Conservation (phyloP, 331 rosid genomes). For the Stylosanthes scabra region DNA sequence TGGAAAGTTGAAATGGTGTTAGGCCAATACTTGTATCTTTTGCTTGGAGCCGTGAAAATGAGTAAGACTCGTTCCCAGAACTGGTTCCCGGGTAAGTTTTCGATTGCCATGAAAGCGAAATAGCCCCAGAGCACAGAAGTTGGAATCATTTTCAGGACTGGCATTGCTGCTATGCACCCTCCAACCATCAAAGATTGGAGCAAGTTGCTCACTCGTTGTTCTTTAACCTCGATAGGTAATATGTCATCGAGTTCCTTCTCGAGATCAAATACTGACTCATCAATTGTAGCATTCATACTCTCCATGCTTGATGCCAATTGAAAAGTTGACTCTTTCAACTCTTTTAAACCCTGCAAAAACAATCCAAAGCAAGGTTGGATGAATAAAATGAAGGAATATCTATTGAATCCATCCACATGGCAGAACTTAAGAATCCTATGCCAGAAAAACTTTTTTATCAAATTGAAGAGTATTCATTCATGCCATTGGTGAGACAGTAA, state of each 20-base stretch:
- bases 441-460: not conserved
- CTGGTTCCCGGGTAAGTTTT: slow-evolving; percentile 85
- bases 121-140: slow-evolving; percentile 84
- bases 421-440: slow-evolving; percentile 1
- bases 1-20: slow-evolving; percentile 10
- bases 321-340: slow-evolving; percentile 66
- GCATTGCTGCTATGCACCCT: slow-evolving; percentile 80
- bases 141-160: slow-evolving; percentile 76
- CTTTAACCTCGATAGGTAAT: slow-evolving; percentile 82
- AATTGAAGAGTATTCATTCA: not conserved
- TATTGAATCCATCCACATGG: slow-evolving; percentile 5
- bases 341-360: slow-evolving; percentile 60
- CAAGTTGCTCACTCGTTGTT: slow-evolving; percentile 81
- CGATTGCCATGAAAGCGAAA: slow-evolving; percentile 89
- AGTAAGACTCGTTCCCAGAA: slow-evolving; percentile 78
- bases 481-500: slow-evolving; percentile 14
- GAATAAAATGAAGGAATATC: not conserved
- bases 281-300: slow-evolving; percentile 51
- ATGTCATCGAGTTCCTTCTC: slow-evolving; percentile 77
- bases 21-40: slow-evolving; percentile 71
- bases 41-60: slow-evolving; percentile 66
- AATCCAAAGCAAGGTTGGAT: slow-evolving; percentile 20
- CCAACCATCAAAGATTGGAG: slow-evolving; percentile 78
- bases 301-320: slow-evolving; percentile 63
- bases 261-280: slow-evolving; percentile 67